Evolutionary conservation across 2,329 filamentous ascomycete genomes (phyloP).

Genomic region (Dichotomopilus funicola): DNA sequence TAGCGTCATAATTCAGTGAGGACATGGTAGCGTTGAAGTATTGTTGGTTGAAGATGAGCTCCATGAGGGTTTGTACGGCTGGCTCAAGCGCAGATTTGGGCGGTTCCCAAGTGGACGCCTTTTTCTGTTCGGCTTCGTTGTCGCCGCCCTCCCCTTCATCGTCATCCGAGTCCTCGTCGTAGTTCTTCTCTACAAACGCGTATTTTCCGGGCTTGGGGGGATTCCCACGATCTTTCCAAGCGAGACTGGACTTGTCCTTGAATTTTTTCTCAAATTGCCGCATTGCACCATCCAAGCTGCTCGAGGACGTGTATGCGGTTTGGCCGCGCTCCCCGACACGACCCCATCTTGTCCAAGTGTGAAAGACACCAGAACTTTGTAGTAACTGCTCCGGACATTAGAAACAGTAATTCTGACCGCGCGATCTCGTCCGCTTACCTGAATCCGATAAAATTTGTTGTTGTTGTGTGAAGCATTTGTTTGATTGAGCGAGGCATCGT

Average conservation of each 20-base stretch:
- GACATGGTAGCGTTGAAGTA: conserved; percentile 63
- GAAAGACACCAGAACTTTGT: too few relatives aligned
- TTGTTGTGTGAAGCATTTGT: conserved; percentile 66
- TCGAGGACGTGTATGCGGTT: conserved; percentile 37
- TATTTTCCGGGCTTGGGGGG: conserved; percentile 63
- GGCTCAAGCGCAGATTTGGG: conserved; percentile 51
- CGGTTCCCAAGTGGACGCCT: conserved; percentile 30
- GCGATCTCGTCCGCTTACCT: conserved; percentile 38
- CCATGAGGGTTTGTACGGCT: conserved; percentile 62
- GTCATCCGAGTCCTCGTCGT: conserved; percentile 61
- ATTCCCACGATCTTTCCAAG: conserved; percentile 47
- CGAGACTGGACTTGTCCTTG: conserved; percentile 52
- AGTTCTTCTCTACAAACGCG: conserved; percentile 72
- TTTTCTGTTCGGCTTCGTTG: conserved; percentile 26
- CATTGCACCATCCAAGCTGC: conserved; percentile 38
- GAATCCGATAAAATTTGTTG: conserved; percentile 77
- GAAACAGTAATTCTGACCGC: too few relatives aligned
- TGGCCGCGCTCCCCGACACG: conserved; percentile 60
- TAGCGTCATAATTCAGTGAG: conserved; percentile 62
- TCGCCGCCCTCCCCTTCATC: conserved; percentile 39
- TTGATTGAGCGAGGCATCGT: conserved; percentile 73
- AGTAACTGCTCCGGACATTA: too few relatives aligned
- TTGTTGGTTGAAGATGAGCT: conserved; percentile 75
- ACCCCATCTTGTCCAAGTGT: conserved; percentile 71
- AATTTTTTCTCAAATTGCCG: conserved; percentile 55